A percentile compares a stretch with the other conserved stretches of the same genome.
phyloP scores from a whole-genome alignment of 169 alveolate species.

The Cryptosporidium sp. region DNA sequence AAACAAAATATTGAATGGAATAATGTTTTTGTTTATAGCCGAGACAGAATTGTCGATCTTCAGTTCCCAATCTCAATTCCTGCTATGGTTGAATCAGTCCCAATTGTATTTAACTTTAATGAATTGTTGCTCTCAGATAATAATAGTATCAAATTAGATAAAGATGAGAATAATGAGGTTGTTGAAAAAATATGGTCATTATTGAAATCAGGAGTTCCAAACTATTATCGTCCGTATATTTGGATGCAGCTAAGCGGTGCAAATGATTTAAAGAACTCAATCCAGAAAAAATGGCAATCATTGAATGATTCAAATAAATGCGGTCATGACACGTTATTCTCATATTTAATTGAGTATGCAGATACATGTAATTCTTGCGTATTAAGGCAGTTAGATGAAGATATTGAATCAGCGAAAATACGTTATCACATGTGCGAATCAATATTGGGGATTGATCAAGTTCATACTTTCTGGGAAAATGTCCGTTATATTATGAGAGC shows the following conservation, averaged over 20 bases:
- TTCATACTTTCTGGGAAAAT: constrained; percentile 71
- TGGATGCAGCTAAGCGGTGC: constrained; percentile 77
- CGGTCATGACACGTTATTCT: constrained; percentile 71
- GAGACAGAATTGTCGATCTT: constrained; percentile 68
- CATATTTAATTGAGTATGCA: constrained; percentile 74
- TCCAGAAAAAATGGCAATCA: constrained; percentile 62
- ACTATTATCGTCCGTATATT: constrained; percentile 68
- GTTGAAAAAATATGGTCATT: constrained; percentile 73
- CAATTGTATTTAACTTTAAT: constrained; percentile 56
- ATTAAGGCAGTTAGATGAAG: constrained; percentile 68
- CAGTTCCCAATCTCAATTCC: constrained; percentile 75
- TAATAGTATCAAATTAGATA: not conserved
- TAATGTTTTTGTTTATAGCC: constrained; percentile 66
- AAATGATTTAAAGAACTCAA: constrained; percentile 49
- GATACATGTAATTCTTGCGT: constrained; percentile 75
- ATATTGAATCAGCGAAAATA: constrained; percentile 67
- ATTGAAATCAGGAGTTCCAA: constrained; percentile 67
- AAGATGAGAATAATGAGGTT: constrained; percentile 31
- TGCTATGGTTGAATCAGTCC: constrained; percentile 76
- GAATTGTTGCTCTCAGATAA: constrained; percentile 26
- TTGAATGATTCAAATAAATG: constrained; percentile 68
- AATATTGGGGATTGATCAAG: constrained; percentile 70
- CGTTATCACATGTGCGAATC: constrained; percentile 71
- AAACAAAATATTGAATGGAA: constrained; percentile 73
- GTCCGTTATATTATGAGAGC: constrained; percentile 69